phyloP scores from a whole-genome alignment of 176 grass and related monocot species.

The Puccinellia tenuiflora region DNA sequence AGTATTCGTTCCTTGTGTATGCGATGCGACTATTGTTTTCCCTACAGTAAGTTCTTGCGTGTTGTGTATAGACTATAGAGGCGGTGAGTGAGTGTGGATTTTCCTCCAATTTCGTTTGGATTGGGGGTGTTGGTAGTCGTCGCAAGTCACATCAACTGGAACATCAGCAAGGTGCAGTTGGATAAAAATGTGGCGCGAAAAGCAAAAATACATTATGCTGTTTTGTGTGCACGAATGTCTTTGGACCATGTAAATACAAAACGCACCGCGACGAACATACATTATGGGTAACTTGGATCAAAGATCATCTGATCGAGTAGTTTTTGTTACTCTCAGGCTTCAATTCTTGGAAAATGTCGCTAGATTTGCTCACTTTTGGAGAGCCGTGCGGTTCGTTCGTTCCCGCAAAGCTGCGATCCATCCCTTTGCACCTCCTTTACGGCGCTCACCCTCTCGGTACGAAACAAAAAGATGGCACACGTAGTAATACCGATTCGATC shows the following conservation, averaged over 20 bases:
- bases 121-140: slow-evolving; percentile 12
- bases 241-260: background rate
- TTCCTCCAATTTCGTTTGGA: background rate
- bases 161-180: background rate
- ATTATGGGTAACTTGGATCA: background rate
- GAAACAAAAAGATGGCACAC: slow-evolving; percentile 17
- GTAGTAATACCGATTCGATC: background rate
- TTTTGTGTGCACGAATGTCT: background rate
- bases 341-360: background rate
- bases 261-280: too few species aligned
- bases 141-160: slow-evolving; percentile 30
- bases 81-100: background rate
- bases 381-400: background rate
- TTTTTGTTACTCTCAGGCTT: background rate
- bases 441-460: slow-evolving; percentile 6
- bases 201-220: background rate
- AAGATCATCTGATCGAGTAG: background rate
- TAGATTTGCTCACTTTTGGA: background rate
- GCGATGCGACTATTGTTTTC: background rate
- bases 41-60: background rate
- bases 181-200: slow-evolving; percentile 39
- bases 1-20: background rate
- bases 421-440: slow-evolving; percentile 21
- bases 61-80: slow-evolving; percentile 34
- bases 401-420: background rate